phyloP scores from a whole-genome alignment of 345 rosid genomes.

The Linum usitatissimum region DNA sequence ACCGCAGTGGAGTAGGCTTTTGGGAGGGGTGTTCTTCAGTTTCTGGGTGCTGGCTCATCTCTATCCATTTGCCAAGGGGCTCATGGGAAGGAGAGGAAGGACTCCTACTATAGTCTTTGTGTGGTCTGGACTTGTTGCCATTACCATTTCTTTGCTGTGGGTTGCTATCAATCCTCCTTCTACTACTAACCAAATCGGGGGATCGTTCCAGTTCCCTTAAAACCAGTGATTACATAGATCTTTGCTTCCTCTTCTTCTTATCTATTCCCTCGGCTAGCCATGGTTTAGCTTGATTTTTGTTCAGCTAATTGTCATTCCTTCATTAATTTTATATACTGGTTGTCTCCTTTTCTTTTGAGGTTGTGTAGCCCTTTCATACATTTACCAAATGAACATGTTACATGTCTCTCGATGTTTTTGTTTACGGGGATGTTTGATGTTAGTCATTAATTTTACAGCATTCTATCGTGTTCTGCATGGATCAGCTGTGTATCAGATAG shows the following conservation, averaged over 20 bases:
- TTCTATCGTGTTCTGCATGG: too few relatives aligned
- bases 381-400: constrained; percentile 6
- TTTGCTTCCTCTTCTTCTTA: neutral
- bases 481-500: too few relatives aligned
- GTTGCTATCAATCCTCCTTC: constrained; percentile 90
- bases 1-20: constrained; percentile 76
- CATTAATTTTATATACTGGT: constrained; percentile 12
- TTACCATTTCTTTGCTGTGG: constrained; percentile 94
- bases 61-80: constrained; percentile 94
- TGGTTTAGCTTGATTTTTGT: neutral
- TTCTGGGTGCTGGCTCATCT: constrained; percentile 99
- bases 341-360: constrained; percentile 12
- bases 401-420: constrained; percentile 11
- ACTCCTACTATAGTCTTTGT: constrained; percentile 95
- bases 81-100: constrained; percentile 95
- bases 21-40: constrained; percentile 96
- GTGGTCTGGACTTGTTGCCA: constrained; percentile 93
- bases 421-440: neutral
- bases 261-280: neutral
- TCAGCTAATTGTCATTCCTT: constrained; percentile 14
- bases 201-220: constrained; percentile 86
- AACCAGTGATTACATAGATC: neutral
- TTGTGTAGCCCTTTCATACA: neutral
- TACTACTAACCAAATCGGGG: constrained; percentile 61
- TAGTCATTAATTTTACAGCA: neutral